Evolutionary conservation across 1,139 yeast species (phyloP).

Genomic region (Geotrichum carabidarum): DNA sequence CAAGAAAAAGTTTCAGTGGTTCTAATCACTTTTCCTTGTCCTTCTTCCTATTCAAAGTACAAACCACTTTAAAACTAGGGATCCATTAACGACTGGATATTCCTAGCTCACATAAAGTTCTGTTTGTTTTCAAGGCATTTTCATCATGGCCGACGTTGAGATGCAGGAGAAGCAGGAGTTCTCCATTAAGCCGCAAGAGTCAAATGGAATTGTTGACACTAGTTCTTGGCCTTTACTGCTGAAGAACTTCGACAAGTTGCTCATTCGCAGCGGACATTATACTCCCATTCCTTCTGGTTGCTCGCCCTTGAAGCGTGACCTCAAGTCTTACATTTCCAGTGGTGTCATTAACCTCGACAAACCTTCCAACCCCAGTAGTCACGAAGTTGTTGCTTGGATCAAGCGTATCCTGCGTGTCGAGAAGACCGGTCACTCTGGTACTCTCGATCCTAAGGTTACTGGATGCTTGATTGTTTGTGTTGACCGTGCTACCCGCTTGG

Average conservation of each 20-base stretch:
- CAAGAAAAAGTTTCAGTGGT: neutral
- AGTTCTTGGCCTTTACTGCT: slow-evolving; percentile 93
- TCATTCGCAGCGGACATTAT: slow-evolving; percentile 93
- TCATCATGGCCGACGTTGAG: slow-evolving; percentile 29
- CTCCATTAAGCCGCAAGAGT: slow-evolving; percentile 83
- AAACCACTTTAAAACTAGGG: no score
- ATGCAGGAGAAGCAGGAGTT: slow-evolving; percentile 36
- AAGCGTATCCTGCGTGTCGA: slow-evolving; percentile 92
- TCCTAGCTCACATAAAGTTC: no score
- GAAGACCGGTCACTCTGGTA: slow-evolving; percentile 98
- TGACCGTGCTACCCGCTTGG: slow-evolving; percentile 96
- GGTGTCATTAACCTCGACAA: slow-evolving; percentile 97
- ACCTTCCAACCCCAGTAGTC: slow-evolving; percentile 96
- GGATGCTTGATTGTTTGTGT: slow-evolving; percentile 91
- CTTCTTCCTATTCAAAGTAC: neutral
- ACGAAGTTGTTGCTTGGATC: slow-evolving; percentile 99
- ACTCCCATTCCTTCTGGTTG: slow-evolving; percentile 95
- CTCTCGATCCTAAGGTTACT: slow-evolving; percentile 97
- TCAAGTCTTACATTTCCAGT: slow-evolving; percentile 80
- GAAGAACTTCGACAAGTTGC: slow-evolving; percentile 87
- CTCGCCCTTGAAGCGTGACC: slow-evolving; percentile 90
- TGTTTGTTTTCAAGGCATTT: neutral
- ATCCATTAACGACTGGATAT: no score
- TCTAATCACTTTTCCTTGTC: neutral
- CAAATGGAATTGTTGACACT: slow-evolving; percentile 71